Percentiles rank a stretch among this genome's conserved stretches.
These are phyloP conservation scores for Huiozyma sinensis DNA, from an alignment of 805 yeast genomes.

Conservation along the genomic window DNA sequence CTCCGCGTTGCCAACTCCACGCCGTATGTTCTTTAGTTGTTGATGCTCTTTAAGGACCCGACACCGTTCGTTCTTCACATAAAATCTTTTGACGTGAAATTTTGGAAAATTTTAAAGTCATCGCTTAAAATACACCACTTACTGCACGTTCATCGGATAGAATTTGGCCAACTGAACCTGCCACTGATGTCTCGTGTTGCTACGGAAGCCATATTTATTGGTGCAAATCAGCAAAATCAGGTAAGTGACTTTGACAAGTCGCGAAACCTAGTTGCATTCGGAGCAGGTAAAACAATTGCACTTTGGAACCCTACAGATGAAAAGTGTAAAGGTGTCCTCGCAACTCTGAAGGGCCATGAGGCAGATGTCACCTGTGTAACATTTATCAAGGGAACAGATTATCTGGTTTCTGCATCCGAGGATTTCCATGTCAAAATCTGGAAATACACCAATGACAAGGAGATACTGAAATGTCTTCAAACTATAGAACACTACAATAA, in stretches of 20 bases:
- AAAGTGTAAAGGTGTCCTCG: constrained; percentile 35
- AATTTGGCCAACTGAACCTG: not conserved
- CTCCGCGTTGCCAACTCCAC: too few relatives aligned
- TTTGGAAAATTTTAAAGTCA: not conserved
- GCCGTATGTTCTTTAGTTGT: too few relatives aligned
- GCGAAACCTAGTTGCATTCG: constrained; percentile 48
- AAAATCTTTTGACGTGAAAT: not conserved
- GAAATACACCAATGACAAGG: constrained; percentile 27
- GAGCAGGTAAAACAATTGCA: constrained; percentile 57
- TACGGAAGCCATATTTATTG: constrained; percentile 53
- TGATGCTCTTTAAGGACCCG: too few relatives aligned
- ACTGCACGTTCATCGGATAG: too few relatives aligned
- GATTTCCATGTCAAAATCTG: constrained; percentile 56
- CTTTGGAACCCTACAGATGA: constrained; percentile 51
- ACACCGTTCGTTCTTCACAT: too few relatives aligned
- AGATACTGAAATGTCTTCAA: constrained; percentile 16
- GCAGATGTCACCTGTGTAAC: constrained; percentile 58
- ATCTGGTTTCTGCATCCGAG: constrained; percentile 53
- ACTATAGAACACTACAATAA: constrained; percentile 34
- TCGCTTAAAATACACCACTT: too few relatives aligned
- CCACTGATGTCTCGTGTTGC: constrained; percentile 2
- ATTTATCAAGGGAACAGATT: constrained; percentile 37
- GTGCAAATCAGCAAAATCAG: constrained; percentile 60
- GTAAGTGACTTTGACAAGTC: constrained; percentile 41
- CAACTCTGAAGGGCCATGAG: constrained; percentile 51